Evolutionary conservation across 1,284 basidiomycete species (phyloP), one percentile per base, ranked within the genome.

Genomic region (Tilletiaria anomala): DNA sequence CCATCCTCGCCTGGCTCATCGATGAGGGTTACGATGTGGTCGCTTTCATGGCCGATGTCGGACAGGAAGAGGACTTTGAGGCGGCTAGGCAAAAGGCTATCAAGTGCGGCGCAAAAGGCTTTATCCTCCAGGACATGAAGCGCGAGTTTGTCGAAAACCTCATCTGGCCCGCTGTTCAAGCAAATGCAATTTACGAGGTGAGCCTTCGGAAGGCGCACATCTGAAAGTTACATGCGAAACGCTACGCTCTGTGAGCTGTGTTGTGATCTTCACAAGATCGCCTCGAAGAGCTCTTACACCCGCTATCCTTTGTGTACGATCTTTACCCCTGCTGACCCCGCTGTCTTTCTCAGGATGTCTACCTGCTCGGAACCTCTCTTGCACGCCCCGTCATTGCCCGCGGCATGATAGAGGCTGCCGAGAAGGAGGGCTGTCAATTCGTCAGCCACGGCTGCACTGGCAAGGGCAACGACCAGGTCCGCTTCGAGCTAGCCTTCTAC

Each of bases 131-230:
- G 72, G 91, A 97, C 70, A 74, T 96, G 65, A 88, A 80, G 70
- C 78, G 83, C 53, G 91, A 97, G 70, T 97, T 99, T 60, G 77
- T 99, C 44, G 86, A 83, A 44, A 83, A 96, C 69, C 78, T 97
- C 60, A 94, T 99, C 69, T 96, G 89, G 72, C 68, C 91, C 37
- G 89, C 91, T 40, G 79, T 99, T 19, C 91, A 99, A 72, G 86
- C 86, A 51, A 99, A 99, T 71, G 86, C 84, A 71, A 96, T 97
- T 71, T 99, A 99, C 72, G 93, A 99, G n/a, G n/a, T n/a, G n/a
- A n/a, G n/a, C n/a, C n/a, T n/a, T n/a, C n/a, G n/a, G n/a, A n/a
- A n/a, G n/a, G n/a, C n/a, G n/a, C n/a, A n/a, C n/a, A n/a, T n/a
- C n/a, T n/a, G n/a, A n/a, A n/a, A n/a, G n/a, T n/a, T n/a, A n/a